A percentile compares a stretch with the other conserved stretches of the same genome.
Conservation (phyloP, 352 stramenopile genomes). For the Globisporangium barbulae region DNA sequence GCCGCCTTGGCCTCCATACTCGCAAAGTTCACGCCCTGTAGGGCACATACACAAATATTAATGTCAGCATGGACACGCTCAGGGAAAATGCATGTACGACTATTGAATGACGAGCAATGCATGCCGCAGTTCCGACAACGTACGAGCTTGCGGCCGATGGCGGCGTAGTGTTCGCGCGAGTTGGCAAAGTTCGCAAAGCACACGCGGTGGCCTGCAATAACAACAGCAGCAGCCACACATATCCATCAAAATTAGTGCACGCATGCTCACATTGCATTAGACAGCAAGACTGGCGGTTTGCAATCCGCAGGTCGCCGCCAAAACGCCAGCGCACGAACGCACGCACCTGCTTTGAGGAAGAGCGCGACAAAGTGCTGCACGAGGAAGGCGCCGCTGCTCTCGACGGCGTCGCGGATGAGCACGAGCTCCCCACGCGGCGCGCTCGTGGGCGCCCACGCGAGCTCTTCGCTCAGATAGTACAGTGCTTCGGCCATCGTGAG, state of each 20-base stretch:
- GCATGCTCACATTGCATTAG: not conserved
- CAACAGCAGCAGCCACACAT: not conserved
- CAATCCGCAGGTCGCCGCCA: too few relatives aligned
- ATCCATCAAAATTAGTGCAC: not conserved
- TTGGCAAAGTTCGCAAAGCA: slow-evolving; percentile 52
- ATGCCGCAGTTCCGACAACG: not conserved
- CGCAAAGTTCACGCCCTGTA: slow-evolving; percentile 52
- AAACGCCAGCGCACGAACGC: too few relatives aligned
- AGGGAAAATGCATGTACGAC: not conserved
- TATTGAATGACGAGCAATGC: not conserved
- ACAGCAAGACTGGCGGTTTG: too few relatives aligned
- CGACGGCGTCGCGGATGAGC: slow-evolving; percentile 52
- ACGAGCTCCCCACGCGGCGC: slow-evolving; percentile 54
- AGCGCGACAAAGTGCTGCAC: slow-evolving; percentile 72
- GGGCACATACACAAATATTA: not conserved
- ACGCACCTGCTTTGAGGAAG: slow-evolving; percentile 61
- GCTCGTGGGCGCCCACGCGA: slow-evolving; percentile 48
- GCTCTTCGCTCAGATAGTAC: slow-evolving; percentile 43
- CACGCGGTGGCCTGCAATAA: slow-evolving; percentile 45
- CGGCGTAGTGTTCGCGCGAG: slow-evolving; percentile 52
- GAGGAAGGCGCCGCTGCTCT: slow-evolving; percentile 53
- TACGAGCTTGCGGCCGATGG: slow-evolving; percentile 69
- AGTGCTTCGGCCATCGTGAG: slow-evolving; percentile 53
- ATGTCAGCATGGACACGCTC: not conserved
- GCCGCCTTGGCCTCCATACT: slow-evolving; percentile 28